Evolutionary conservation across 106 monocot genomes (phyloP).

Genomic region (Allium sativum): DNA sequence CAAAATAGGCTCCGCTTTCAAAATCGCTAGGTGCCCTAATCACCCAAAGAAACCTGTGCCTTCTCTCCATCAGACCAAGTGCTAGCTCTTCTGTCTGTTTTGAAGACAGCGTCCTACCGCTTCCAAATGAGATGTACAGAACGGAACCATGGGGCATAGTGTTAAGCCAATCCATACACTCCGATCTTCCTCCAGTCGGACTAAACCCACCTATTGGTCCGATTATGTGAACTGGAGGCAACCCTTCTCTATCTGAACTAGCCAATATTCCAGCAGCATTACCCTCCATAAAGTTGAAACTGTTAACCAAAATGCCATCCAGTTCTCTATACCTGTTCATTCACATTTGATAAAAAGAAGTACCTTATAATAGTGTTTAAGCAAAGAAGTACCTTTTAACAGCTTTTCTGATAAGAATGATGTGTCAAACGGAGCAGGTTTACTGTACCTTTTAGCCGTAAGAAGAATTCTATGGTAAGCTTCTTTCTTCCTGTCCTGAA

Average conservation of each 20-base stretch:
- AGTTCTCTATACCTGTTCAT: background rate
- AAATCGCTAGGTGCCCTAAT: conserved; percentile 15
- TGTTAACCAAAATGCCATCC: conserved; percentile 54
- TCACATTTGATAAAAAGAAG: too few relatives aligned
- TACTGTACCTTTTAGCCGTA: background rate
- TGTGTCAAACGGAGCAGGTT: too few relatives aligned
- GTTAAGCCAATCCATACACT: conserved; percentile 49
- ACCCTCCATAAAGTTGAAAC: conserved; percentile 44
- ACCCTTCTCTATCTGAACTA: background rate
- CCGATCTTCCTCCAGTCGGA: background rate
- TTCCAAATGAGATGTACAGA: conserved; percentile 54
- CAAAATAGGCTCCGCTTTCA: conserved; percentile 5
- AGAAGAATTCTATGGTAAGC: conserved; percentile 17
- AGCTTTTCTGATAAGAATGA: too few relatives aligned
- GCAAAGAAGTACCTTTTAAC: too few relatives aligned
- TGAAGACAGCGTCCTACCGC: conserved; percentile 32
- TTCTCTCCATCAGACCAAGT: conserved; percentile 38
- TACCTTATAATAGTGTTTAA: too few relatives aligned
- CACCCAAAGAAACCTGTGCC: conserved; percentile 55
- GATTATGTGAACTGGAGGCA: conserved; percentile 19
- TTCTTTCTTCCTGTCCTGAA: conserved; percentile 16
- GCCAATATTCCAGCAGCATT: conserved; percentile 10
- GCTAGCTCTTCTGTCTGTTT: conserved; percentile 42
- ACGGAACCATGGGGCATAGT: conserved; percentile 36
- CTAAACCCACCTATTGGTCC: conserved; percentile 30